These are phyloP conservation scores for Metarhizium humberi DNA, from an alignment of 2,329 filamentous ascomycete species.

Conservation along the genomic window DNA sequence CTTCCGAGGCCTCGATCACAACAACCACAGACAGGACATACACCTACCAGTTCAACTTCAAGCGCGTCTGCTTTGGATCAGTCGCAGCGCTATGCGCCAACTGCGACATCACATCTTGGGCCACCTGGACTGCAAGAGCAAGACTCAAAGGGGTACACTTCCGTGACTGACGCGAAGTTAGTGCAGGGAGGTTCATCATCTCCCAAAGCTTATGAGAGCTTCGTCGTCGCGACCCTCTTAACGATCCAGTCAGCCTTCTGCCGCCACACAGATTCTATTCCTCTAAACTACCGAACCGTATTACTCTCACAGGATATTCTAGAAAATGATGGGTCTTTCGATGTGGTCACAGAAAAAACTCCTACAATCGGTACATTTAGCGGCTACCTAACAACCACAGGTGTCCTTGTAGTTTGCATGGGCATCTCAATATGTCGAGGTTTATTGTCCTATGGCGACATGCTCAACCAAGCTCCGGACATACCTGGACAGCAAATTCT, in stretches of 20 bases:
- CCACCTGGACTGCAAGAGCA: conserved; percentile 13
- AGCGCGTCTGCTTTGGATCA: conserved; percentile 30
- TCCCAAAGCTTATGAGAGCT: conserved; percentile 41
- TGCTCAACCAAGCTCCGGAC: conserved; percentile 27
- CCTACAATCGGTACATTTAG: conserved; percentile 40
- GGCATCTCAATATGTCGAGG: conserved; percentile 37
- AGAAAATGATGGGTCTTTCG: conserved; percentile 10
- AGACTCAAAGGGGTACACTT: conserved; percentile 17
- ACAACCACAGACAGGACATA: conserved; percentile 30
- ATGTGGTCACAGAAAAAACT: conserved; percentile 9
- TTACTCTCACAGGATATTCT: conserved; percentile 28
- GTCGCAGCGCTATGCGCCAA: conserved; percentile 15
- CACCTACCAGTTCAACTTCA: conserved; percentile 37
- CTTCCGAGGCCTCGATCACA: conserved; percentile 35
- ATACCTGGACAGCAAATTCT: conserved; percentile 36
- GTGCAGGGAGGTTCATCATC: conserved; percentile 9
- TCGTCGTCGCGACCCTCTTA: conserved; percentile 42
- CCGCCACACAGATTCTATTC: conserved; percentile 35
- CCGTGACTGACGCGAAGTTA: conserved; percentile 12
- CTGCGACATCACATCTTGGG: conserved; percentile 7
- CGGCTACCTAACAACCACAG: conserved; percentile 46
- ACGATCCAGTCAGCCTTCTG: conserved; percentile 43
- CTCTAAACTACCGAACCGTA: conserved; percentile 43
- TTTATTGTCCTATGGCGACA: conserved; percentile 36
- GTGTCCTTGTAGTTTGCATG: conserved; percentile 41